Evolutionary conservation across 768 basidiomycete genomes (phyloP).

Genomic region (Mycena vulgaris): DNA sequence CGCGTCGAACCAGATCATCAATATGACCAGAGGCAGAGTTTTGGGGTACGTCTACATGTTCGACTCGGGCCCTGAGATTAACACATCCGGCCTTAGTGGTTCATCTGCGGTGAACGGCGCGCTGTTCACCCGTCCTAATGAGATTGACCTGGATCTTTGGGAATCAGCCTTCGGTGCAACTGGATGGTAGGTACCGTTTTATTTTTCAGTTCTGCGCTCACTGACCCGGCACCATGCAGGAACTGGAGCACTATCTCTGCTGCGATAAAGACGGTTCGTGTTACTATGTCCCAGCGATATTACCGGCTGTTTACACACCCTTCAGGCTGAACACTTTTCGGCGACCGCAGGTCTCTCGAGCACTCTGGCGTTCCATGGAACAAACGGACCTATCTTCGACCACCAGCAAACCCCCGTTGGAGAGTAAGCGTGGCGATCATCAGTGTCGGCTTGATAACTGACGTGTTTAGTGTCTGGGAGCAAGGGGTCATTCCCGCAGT

Average conservation of each 20-base stretch:
- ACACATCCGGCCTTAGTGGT: conserved; percentile 12
- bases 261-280: conserved; percentile 11
- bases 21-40: conserved; percentile 9
- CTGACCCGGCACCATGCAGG: conserved; percentile 12
- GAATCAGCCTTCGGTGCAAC: conserved; percentile 11
- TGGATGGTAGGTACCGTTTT: conserved; percentile 17
- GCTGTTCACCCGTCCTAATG: conserved; percentile 15
- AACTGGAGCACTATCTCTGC: conserved; percentile 19
- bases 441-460: conserved; percentile 12
- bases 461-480: conserved; percentile 7
- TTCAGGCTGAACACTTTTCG: conserved; percentile 20
- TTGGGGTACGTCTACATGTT: conserved; percentile 16
- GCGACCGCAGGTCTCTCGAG: conserved; percentile 13
- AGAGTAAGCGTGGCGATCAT: conserved; percentile 7
- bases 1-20: conserved; percentile 14
- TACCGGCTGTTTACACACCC: conserved; percentile 7
- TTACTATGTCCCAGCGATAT: conserved; percentile 3
- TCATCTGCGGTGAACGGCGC: conserved; percentile 23
- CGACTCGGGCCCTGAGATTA: background rate
- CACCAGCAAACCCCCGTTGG: conserved; percentile 4
- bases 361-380: conserved; percentile 9
- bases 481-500: conserved; percentile 23
- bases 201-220: background rate
- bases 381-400: conserved; percentile 13
- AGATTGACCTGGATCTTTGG: conserved; percentile 18